Evolutionary conservation across 1,284 basidiomycete genomes (phyloP).

Genomic region (Coniophora puteana): DNA sequence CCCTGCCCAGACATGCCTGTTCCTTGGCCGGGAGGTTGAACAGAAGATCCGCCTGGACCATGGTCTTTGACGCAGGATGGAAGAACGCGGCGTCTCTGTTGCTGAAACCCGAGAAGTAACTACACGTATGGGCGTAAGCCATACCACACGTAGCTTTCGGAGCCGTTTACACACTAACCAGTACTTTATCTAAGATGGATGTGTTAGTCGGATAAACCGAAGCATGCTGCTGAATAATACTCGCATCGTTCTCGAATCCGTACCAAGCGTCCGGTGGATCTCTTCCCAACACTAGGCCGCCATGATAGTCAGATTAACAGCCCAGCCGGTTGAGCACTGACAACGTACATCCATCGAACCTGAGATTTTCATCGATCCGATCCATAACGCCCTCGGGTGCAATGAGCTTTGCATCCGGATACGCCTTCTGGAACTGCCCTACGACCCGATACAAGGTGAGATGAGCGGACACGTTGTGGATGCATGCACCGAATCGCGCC

Average conservation of each 20-base stretch:
- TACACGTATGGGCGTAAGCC: conserved; percentile 21
- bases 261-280: conserved; percentile 64
- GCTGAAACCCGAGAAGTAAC: conserved; percentile 78
- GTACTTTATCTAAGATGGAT: conserved; percentile 49
- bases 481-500: neutral
- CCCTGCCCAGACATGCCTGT: too few relatives aligned
- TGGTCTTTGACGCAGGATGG: conserved; percentile 73
- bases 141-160: neutral
- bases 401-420: conserved; percentile 74
- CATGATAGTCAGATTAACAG: conserved; percentile 5
- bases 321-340: conserved; percentile 3
- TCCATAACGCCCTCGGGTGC: conserved; percentile 53
- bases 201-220: neutral
- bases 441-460: neutral
- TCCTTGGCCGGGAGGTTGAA: conserved; percentile 88
- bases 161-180: conserved; percentile 39
- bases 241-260: conserved; percentile 81
- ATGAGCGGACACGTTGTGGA: neutral
- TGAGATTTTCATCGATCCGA: conserved; percentile 38
- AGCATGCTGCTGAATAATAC: conserved; percentile 12
- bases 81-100: conserved; percentile 92
- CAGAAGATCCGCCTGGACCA: conserved; percentile 86
- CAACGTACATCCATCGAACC: conserved; percentile 60
- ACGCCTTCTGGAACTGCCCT: conserved; percentile 73
- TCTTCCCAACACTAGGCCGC: conserved; percentile 68